Percentiles rank a stretch among this genome's conserved stretches.
Conservation (phyloP, 2,329 filamentous ascomycete species). For the Grosmannia serpens region DNA sequence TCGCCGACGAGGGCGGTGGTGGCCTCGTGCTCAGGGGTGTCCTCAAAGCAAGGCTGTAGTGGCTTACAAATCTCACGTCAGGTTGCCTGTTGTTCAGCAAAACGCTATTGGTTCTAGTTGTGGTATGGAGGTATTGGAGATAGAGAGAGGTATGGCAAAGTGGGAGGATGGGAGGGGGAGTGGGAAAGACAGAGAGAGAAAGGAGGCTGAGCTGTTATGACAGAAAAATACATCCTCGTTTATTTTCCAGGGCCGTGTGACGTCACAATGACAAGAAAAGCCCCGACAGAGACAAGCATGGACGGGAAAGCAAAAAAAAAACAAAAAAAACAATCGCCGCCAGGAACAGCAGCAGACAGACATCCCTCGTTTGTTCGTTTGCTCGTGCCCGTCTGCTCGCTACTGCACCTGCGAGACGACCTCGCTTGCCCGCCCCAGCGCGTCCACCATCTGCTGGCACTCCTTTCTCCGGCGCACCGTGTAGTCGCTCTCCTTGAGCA, state of each 20-base stretch:
- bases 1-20: conserved; percentile 50
- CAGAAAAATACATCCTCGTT: not conserved
- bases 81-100: not conserved
- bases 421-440: conserved; percentile 76
- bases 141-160: not conserved
- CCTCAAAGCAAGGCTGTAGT: conserved; percentile 20
- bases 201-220: not conserved
- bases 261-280: not conserved
- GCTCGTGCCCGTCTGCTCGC: not conserved
- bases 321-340: not conserved
- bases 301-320: not conserved
- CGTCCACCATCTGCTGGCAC: conserved; percentile 99
- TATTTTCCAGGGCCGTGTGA: not conserved
- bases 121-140: not conserved
- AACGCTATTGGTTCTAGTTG: not conserved
- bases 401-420: conserved; percentile 78
- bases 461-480: conserved; percentile 91
- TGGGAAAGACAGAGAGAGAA: not conserved
- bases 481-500: conserved; percentile 97
- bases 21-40: conserved; percentile 41
- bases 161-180: not conserved
- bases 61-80: not conserved
- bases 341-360: not conserved
- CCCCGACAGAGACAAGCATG: not conserved
- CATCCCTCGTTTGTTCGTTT: no score